These are phyloP conservation scores for Phytopythium delawarense DNA, from an alignment of 352 stramenopile genomes.

Conservation along the genomic window DNA sequence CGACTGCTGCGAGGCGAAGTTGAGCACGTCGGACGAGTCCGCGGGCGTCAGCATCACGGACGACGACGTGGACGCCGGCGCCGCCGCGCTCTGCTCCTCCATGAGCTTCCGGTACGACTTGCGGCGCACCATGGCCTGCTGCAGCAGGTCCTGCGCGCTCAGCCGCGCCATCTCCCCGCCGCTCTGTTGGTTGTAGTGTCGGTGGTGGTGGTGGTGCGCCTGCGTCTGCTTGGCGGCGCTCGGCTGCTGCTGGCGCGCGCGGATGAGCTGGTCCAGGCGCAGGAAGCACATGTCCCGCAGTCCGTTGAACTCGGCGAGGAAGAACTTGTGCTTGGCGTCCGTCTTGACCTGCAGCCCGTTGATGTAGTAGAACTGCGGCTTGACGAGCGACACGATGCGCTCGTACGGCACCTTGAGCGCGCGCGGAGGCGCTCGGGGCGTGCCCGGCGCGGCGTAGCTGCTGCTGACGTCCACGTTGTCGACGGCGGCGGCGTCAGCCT, in stretches of 20 bases:
- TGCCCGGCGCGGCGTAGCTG: slow-evolving; percentile 2
- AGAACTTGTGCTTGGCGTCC: slow-evolving; percentile 58
- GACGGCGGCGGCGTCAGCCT: neutral
- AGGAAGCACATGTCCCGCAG: slow-evolving; percentile 70
- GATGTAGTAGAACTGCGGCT: slow-evolving; percentile 85
- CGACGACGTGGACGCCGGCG: neutral
- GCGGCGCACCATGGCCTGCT: slow-evolving; percentile 49
- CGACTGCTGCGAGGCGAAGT: slow-evolving; percentile 18
- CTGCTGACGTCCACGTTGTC: slow-evolving; percentile 10
- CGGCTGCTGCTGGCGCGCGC: slow-evolving; percentile 43
- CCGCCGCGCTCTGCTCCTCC: slow-evolving; percentile 12
- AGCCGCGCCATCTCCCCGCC: slow-evolving; percentile 19
- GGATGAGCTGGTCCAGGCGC: slow-evolving; percentile 66
- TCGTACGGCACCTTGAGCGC: slow-evolving; percentile 59
- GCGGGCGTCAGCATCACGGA: neutral
- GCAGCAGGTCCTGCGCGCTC: slow-evolving; percentile 34
- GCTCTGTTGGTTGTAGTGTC: neutral
- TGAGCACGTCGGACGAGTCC: slow-evolving; percentile 7
- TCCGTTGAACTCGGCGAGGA: slow-evolving; percentile 77
- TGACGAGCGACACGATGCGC: slow-evolving; percentile 59
- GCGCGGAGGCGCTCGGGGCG: slow-evolving; percentile 14
- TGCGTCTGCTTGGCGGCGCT: slow-evolving; percentile 8
- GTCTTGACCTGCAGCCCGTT: slow-evolving; percentile 77
- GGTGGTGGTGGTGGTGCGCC: neutral
- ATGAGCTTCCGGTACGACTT: slow-evolving; percentile 46